A percentile compares a stretch with the other conserved stretches of the same genome.
These are phyloP conservation scores for Phytophthora colocasiae DNA, from an alignment of 352 stramenopile genomes.

Conservation along the genomic window DNA sequence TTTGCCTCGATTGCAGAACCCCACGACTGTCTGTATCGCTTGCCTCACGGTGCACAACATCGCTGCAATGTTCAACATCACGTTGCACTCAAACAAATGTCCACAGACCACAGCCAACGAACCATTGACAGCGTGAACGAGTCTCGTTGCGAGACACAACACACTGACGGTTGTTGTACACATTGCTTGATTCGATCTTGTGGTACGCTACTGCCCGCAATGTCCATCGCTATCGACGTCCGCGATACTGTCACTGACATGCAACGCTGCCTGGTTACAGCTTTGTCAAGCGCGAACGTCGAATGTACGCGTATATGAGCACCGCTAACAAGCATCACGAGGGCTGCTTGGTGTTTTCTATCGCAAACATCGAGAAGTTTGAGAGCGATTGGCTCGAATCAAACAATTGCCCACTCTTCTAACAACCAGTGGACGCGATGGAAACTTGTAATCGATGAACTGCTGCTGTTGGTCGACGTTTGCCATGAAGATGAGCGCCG, in stretches of 20 bases:
- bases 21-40: background rate
- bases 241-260: background rate
- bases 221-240: constrained; percentile 12
- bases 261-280: constrained; percentile 30
- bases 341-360: constrained; percentile 7
- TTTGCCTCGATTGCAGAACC: background rate
- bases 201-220: background rate
- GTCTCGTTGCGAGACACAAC: background rate
- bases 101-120: background rate
- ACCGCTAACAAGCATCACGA: constrained; percentile 6
- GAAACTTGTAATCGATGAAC: background rate
- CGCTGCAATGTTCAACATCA: background rate
- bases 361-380: constrained; percentile 11
- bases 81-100: constrained; percentile 4
- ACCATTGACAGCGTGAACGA: background rate
- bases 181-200: background rate
- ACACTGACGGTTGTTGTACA: background rate
- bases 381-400: background rate
- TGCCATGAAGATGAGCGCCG: constrained; percentile 1
- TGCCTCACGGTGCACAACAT: background rate
- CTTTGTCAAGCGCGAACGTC: constrained; percentile 25
- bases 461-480: background rate
- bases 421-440: background rate
- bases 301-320: background rate
- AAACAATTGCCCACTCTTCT: background rate